Evolutionary conservation across 2,329 filamentous ascomycete genomes (phyloP).

Genomic region (Fusarium bactridioides): DNA sequence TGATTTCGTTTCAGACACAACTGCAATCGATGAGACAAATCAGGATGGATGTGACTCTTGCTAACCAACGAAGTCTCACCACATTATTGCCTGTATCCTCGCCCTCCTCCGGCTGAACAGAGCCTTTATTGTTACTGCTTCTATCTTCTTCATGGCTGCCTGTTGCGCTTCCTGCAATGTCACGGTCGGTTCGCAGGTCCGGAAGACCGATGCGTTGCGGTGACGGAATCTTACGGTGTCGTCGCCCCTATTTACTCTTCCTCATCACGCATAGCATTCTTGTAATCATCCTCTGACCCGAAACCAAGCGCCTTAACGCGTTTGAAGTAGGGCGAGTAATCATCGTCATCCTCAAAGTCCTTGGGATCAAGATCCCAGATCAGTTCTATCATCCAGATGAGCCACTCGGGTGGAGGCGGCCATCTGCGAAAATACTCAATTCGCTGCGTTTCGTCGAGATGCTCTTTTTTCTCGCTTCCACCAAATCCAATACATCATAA

Average conservation of each 20-base stretch:
- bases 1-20: background rate
- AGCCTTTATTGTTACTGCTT: rapidly evolving
- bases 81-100: background rate
- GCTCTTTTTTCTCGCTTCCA: background rate
- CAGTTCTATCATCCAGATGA: background rate
- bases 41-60: background rate
- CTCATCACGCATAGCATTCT: background rate
- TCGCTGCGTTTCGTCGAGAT: background rate
- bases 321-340: background rate
- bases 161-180: rapidly evolving
- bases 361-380: background rate
- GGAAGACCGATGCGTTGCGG: rapidly evolving
- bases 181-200: rapidly evolving
- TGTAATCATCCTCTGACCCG: background rate
- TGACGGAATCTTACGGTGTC: rapidly evolving
- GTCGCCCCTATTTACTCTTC: background rate
- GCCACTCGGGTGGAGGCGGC: background rate
- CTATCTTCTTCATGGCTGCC: rapidly evolving
- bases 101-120: background rate
- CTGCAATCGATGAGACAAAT: rapidly evolving
- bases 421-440: background rate
- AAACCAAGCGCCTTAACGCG: background rate
- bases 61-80: rapidly evolving
- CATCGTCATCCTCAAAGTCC: background rate
- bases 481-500: background rate